Base-by-base conservation (phyloP, 352 stramenopile species). In the Stephanocyclus meneghinianus region DNA sequence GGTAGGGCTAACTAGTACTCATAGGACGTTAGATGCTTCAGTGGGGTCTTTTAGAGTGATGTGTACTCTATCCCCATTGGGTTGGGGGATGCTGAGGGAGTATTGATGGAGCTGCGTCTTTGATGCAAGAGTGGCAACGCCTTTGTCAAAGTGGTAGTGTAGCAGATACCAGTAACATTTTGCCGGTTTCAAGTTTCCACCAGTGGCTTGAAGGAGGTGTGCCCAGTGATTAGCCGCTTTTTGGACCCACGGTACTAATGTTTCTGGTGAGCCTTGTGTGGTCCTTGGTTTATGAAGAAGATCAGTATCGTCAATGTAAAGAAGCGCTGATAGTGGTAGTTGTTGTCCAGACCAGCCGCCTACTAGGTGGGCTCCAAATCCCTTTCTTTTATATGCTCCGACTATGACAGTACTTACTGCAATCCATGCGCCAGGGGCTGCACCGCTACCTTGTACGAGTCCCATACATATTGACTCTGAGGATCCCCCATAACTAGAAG, bases 271-370 rank as follows among this genome's bases (percentile, higher is more conserved):
- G n/a, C n/a, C n/a, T n/a, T n/a, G n/a, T n/a, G n/a, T n/a, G n/a
- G n/a, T n/a, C n/a, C n/a, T n/a, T n/a, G 8, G 18, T 18, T 0
- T 44, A 11, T 74, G 64, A 6, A 71, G 56, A 0, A 69, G 37
- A 26, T 80, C 64, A 5, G 67, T 75, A 18, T 75, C 51, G 48
- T 75, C 51, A 0, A 79, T 61, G 13, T 44, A 79, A 37, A 74
- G 60, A 0, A 48, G 30, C 0, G 72, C 71, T 26, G 56, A 45
- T 13, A 81, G 18, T 6, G 47, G 0, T 7, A 81, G 72, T 35
- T 67, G 15, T 0, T 45, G 21, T 0, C 5, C 5, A 2, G 51
- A 42, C 15, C 32, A 67, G 2, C 13, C 50, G 15, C 74, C n/a
- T 5, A n/a, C 44, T 1, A 81, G 30, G 1, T 53, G 60, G 1